Evolutionary conservation across 176 grass and related monocot genomes (phyloP), one percentile per base, ranked within the genome.

Genomic region (Alopecurus myosuroides): DNA sequence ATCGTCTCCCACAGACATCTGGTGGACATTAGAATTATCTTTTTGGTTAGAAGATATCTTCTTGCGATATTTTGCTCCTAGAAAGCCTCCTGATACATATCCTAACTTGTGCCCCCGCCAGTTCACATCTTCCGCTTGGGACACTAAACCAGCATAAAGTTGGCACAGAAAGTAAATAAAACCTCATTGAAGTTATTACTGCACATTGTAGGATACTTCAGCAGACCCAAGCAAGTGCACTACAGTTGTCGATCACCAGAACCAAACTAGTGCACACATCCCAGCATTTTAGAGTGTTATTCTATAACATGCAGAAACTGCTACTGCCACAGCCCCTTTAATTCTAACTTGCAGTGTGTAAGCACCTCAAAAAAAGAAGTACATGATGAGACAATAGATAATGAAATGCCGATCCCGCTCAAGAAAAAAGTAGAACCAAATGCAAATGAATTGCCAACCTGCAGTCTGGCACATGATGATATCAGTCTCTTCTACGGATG

Each of bases 21-120:
- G 84, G n/a, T 93, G 91, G 52, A 78, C 61, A 82, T 88, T 79
- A 65, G 75, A n/a, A n/a, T n/a, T 30, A 85, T 83, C 85, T 90
- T 83, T 92, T 33, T 50, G 52, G 39, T 94, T 89, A n/a, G n/a
- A n/a, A n/a, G n/a, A n/a, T n/a, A n/a, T 98, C 7, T 72, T 86
- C 57, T 81, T 75, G 77, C 46, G 71, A 15, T 78, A 92, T 78
- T 83, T 86, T 72, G 91, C 85, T 83, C 93, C 96, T 78, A 98
- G 88, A 84, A 90, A 93, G 56, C 96, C 96, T 81, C 96, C 93
- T 33, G 94, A 89, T 44, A 89, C 79, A 23, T 90, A 98, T 62
- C 96, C 93, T 23, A 76, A 80, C 63, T 98, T 98, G 86, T 94
- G 87, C 53, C 93, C 93, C 93, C 96, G 95, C 96, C 96, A 98